Percentiles rank a stretch among this genome's conserved stretches.
These are phyloP conservation scores for Hawksworthiomyces lignivorus DNA, from an alignment of 2,329 filamentous ascomycete species.

Conservation along the genomic window DNA sequence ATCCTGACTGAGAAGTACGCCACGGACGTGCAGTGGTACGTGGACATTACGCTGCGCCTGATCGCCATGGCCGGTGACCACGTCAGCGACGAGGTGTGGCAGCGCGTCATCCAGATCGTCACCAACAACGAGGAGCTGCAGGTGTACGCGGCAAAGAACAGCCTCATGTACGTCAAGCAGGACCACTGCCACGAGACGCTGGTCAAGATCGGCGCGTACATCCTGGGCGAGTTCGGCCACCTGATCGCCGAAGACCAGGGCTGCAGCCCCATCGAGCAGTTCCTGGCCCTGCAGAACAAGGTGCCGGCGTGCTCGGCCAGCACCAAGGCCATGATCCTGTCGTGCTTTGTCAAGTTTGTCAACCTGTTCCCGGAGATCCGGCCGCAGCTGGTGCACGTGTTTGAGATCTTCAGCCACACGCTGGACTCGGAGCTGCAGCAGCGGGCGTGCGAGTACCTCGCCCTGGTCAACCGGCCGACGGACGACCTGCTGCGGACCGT, in stretches of 20 bases:
- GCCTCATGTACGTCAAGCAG: constrained; percentile 83
- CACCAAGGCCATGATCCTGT: constrained; percentile 88
- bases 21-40: constrained; percentile 98
- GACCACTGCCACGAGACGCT: constrained; percentile 94
- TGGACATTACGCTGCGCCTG: constrained; percentile 89
- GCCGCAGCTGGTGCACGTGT: constrained; percentile 83
- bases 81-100: constrained; percentile 98
- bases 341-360: constrained; percentile 94
- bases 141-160: constrained; percentile 90
- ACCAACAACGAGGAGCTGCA: constrained; percentile 99
- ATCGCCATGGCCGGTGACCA: constrained; percentile 97
- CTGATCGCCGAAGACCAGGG: constrained; percentile 85
- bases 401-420: constrained; percentile 87
- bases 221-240: constrained; percentile 94
- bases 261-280: constrained; percentile 95
- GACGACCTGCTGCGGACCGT: constrained; percentile 90
- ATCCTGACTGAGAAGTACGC: constrained; percentile 98
- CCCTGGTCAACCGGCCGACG: constrained; percentile 73
- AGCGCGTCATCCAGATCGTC: constrained; percentile 95
- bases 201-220: constrained; percentile 95
- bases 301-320: constrained; percentile 81
- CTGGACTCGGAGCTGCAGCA: constrained; percentile 94
- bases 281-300: constrained; percentile 84
- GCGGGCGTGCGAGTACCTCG: constrained; percentile 88
- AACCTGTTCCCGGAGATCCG: constrained; percentile 99